Percentiles rank a stretch among this genome's conserved stretches.
Evolutionary conservation across 164 flowering plant genomes (phyloP).

Genomic region (Cinnamomum chago): DNA sequence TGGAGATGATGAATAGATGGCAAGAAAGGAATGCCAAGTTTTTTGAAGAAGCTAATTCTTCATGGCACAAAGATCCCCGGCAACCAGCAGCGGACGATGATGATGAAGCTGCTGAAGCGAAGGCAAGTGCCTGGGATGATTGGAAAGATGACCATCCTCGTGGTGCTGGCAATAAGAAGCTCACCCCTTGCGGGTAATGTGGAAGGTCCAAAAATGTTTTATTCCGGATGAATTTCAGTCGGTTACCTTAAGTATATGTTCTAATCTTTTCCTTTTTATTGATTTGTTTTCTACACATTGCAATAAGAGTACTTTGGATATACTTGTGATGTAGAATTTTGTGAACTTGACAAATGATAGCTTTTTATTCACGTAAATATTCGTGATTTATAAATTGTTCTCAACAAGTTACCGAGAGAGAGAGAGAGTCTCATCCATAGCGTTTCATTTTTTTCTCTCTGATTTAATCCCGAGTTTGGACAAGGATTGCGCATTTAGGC

Average conservation of each 20-base stretch:
- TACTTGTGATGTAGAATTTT: neutral
- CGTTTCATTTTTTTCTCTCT: too few relatives aligned
- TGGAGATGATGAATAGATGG: slow-evolving; percentile 93
- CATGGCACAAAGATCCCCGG: slow-evolving; percentile 77
- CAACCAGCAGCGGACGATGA: slow-evolving; percentile 43
- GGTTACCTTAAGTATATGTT: neutral
- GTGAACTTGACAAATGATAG: neutral
- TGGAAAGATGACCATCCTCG: slow-evolving; percentile 99
- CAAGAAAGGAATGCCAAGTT: slow-evolving; percentile 66
- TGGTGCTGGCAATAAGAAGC: slow-evolving; percentile 96
- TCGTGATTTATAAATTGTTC: too few relatives aligned
- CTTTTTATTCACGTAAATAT: too few relatives aligned
- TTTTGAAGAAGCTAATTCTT: slow-evolving; percentile 83
- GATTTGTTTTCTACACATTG: neutral
- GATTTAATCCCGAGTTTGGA: too few relatives aligned
- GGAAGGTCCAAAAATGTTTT: neutral
- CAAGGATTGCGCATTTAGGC: too few relatives aligned
- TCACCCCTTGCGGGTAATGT: slow-evolving; percentile 86
- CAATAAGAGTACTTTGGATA: neutral
- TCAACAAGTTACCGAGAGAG: too few relatives aligned
- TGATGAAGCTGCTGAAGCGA: slow-evolving; percentile 81
- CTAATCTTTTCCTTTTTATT: neutral
- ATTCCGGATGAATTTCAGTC: neutral
- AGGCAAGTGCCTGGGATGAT: slow-evolving; percentile 92
- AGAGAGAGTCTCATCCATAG: too few relatives aligned